These are phyloP conservation scores for Clonostachys byssicola DNA, from an alignment of 2,329 filamentous ascomycete genomes.

Conservation along the genomic window DNA sequence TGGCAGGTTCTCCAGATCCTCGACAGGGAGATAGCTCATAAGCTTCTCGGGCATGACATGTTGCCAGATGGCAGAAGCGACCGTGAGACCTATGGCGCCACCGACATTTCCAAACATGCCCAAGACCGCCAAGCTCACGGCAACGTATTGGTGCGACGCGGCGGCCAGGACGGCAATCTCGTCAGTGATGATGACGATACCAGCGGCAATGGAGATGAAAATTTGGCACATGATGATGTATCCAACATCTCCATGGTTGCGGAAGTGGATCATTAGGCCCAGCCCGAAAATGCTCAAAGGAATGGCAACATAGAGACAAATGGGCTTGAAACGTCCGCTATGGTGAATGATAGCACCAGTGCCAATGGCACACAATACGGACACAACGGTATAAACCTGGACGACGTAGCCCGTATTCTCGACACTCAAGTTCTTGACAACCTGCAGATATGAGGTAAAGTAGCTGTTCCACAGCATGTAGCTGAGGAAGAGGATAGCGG, in stretches of 20 bases:
- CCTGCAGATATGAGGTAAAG: constrained; percentile 32
- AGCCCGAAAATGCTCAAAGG: constrained; percentile 53
- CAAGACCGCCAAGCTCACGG: constrained; percentile 55
- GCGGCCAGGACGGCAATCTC: constrained; percentile 61
- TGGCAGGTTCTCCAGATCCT: constrained; percentile 19
- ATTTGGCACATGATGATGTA: constrained; percentile 59
- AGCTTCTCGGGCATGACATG: constrained; percentile 51
- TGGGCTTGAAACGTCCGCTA: constrained; percentile 43
- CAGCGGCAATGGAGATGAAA: constrained; percentile 54
- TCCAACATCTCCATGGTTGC: constrained; percentile 41
- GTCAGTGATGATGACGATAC: constrained; percentile 49
- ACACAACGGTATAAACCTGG: constrained; percentile 30
- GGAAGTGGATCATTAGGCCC: constrained; percentile 56
- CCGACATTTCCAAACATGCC: constrained; percentile 58
- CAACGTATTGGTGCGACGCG: constrained; percentile 54
- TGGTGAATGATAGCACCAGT: constrained; percentile 29
- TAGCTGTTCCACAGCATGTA: constrained; percentile 30
- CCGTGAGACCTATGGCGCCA: constrained; percentile 52
- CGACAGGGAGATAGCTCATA: constrained; percentile 37
- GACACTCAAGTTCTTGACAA: constrained; percentile 28
- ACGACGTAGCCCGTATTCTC: constrained; percentile 27
- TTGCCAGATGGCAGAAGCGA: constrained; percentile 63
- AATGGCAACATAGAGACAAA: constrained; percentile 38
- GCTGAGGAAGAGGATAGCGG: constrained; percentile 26
- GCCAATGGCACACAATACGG: constrained; percentile 23